Evolutionary conservation across 2,329 filamentous ascomycete genomes (phyloP), one percentile per base, ranked within the genome.

Genomic region (Graphium sp.): DNA sequence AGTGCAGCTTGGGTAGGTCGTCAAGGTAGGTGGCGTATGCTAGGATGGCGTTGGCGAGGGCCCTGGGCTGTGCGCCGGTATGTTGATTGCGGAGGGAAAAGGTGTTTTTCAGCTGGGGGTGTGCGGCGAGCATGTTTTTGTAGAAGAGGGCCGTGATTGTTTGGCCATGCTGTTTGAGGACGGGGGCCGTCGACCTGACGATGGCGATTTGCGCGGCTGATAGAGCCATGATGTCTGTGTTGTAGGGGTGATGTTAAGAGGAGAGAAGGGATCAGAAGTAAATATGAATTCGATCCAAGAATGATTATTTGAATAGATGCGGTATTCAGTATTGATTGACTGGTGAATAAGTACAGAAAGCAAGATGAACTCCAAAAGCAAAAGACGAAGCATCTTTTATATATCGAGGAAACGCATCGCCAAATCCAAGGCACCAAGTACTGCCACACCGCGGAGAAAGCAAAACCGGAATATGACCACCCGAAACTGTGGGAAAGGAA

Each of bases 111-210:
- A 87, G 60, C 16, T 64, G 57, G 0, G 78, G 78, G 37, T 79
- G 56, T 3, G 67, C 68, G 11, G 36, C 37, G 17, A 85, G 59
- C 53, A 85, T 60, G 51, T 71, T 74, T 24, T 58, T 53, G 57
- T 87, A 85, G 56, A 87, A 84, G 36, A 63, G 53, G 2, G 57
- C 61, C n/a, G 77, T 83, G 49, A 85, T 81, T 25, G 61, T 54
- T 12, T 57, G 56, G 49, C 79, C 80, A 46, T 84, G 67, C 35
- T 71, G 58, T 37, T 70, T 63, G 6, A 85, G 62, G 12, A 82
- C 63, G 3, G 80, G 80, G 22, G 73, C 77, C 2, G 80, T 87
- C 21, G 79, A 61, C 50, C 83, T 85, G 56, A 89, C 74, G 39
- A 77, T 72, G 35, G 63, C 53, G 37, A 75, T 61, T 55, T 87